These are phyloP conservation scores for Voacanga thouarsii DNA, from an alignment of 257 asterid species.

Conservation along the genomic window DNA sequence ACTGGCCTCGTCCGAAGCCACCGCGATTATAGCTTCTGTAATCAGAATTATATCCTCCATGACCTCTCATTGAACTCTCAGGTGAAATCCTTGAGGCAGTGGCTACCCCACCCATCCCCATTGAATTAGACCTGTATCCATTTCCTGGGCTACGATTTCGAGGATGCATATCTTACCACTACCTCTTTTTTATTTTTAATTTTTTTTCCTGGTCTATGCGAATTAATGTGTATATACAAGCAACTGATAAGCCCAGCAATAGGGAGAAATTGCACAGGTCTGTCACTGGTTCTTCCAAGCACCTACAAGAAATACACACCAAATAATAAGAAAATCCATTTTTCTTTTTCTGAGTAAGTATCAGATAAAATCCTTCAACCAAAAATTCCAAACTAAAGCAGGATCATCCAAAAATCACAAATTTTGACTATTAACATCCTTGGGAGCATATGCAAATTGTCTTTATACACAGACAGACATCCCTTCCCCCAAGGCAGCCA, in stretches of 20 bases:
- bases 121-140: constrained; percentile 62
- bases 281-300: neutral
- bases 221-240: neutral
- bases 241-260: neutral
- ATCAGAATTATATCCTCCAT: constrained; percentile 53
- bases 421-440: neutral
- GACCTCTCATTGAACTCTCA: constrained; percentile 66
- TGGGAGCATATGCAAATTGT: neutral
- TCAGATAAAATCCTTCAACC: neutral
- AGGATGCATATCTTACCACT: constrained; percentile 50
- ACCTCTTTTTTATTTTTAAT: neutral
- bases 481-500: neutral
- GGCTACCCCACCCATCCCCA: constrained; percentile 58
- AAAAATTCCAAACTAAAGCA: neutral
- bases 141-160: constrained; percentile 69
- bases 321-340: neutral
- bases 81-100: constrained; percentile 63
- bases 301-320: constrained; percentile 12
- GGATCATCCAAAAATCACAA: neutral
- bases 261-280: neutral
- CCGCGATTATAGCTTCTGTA: constrained; percentile 57
- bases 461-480: neutral
- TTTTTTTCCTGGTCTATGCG: neutral
- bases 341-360: neutral
- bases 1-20: constrained; percentile 66